A percentile compares a stretch with the other conserved stretches of the same genome.
These are phyloP conservation scores for Sclerotinia spermophila DNA, from an alignment of 2,329 filamentous ascomycete species.

Conservation along the genomic window DNA sequence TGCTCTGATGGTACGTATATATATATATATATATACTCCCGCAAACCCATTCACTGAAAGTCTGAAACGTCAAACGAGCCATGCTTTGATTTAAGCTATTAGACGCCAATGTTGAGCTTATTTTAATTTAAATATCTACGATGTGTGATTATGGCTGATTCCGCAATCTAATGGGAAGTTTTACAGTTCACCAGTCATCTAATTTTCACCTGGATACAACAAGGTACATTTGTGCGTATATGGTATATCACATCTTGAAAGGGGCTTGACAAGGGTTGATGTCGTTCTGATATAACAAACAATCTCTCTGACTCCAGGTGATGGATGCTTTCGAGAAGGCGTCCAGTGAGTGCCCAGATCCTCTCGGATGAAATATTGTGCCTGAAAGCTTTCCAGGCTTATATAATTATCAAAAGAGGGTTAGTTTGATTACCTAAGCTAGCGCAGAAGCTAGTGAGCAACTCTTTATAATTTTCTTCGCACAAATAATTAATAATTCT, in stretches of 20 bases:
- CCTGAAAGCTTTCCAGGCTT: background rate
- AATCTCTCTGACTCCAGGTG: background rate
- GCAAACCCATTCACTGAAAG: background rate
- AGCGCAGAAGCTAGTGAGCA: conserved; percentile 1
- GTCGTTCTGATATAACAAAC: background rate
- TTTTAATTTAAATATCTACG: no score
- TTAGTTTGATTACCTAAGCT: background rate
- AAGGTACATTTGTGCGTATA: background rate
- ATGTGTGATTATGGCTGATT: background rate
- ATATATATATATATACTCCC: no score
- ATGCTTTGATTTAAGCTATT: conserved; percentile 7
- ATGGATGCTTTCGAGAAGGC: background rate
- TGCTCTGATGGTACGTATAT: no score
- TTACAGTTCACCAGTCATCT: background rate
- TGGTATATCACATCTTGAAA: no score
- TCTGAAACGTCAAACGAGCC: background rate
- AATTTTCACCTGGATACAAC: background rate
- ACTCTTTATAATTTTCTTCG: background rate
- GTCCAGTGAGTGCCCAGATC: background rate
- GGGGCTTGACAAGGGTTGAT: background rate
- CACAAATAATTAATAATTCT: background rate
- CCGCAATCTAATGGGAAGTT: background rate
- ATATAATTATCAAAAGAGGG: background rate
- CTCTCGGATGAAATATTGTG: background rate
- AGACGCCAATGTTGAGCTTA: conserved; percentile 5